Conservation (phyloP, 495 filamentous ascomycete genomes). For the Echria macrotheca region DNA sequence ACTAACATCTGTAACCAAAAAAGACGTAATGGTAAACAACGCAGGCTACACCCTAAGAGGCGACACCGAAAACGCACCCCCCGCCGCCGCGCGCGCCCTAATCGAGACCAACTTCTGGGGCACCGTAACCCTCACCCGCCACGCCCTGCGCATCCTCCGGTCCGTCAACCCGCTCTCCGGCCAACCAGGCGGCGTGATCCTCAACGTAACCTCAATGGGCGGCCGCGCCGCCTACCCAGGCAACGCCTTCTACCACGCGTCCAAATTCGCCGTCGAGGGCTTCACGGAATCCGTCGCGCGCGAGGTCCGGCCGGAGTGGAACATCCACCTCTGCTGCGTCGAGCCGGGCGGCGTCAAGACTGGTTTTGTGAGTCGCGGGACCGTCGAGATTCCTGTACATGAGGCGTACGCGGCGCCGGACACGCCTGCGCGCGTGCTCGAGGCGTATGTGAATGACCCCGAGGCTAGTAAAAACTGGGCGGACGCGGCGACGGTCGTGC, state of each 20-base stretch:
- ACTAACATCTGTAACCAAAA: too few species aligned
- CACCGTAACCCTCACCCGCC: conserved; percentile 38
- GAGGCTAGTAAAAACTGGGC: conserved; percentile 29
- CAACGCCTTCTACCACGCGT: conserved; percentile 49
- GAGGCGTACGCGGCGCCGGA: conserved; percentile 35
- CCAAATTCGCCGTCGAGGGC: conserved; percentile 52
- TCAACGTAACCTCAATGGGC: conserved; percentile 51
- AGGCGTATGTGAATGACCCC: conserved; percentile 29
- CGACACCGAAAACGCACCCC: conserved; percentile 40
- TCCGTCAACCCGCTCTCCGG: conserved; percentile 29
- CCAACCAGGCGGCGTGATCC: conserved; percentile 43
- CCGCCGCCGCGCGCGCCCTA: conserved; percentile 33
- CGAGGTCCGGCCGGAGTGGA: conserved; percentile 49
- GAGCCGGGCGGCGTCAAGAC: conserved; percentile 50
- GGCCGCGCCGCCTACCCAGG: conserved; percentile 43
- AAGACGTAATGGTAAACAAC: conserved; percentile 55
- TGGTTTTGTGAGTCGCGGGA: conserved; percentile 29
- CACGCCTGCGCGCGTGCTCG: conserved; percentile 32
- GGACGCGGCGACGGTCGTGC: conserved; percentile 32
- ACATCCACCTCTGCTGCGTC: conserved; percentile 42
- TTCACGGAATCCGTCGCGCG: conserved; percentile 49
- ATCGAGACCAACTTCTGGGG: conserved; percentile 54
- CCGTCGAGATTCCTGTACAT: conserved; percentile 22
- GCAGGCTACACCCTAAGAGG: conserved; percentile 46
- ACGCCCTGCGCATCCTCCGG: conserved; percentile 43